Percentiles rank a stretch among this genome's conserved stretches.
These are phyloP conservation scores for Coniophora puteana DNA, from an alignment of 1,284 basidiomycete genomes.

Conservation along the genomic window DNA sequence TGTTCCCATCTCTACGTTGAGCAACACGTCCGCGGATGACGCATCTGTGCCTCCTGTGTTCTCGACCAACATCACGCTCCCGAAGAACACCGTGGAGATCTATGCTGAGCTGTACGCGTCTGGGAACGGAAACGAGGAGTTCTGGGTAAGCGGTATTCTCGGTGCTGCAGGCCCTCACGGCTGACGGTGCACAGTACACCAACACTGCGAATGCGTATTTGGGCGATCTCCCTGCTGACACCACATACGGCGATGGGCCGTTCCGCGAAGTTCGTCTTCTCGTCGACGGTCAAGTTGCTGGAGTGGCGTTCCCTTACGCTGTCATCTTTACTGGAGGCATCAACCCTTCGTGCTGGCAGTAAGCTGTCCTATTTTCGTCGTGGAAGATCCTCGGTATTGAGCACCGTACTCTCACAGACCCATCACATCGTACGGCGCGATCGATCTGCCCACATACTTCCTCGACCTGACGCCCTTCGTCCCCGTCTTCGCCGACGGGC, in stretches of 20 bases:
- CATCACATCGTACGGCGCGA: constrained; percentile 73
- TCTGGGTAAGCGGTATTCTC: constrained; percentile 51
- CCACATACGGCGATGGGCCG: constrained; percentile 58
- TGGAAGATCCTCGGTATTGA: neutral
- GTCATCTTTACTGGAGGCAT: constrained; percentile 83
- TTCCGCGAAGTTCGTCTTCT: constrained; percentile 78
- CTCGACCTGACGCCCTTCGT: constrained; percentile 79
- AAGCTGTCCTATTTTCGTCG: constrained; percentile 7
- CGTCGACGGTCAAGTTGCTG: constrained; percentile 73
- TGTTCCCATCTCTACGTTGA: constrained; percentile 63
- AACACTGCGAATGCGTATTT: constrained; percentile 64
- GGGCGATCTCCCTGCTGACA: constrained; percentile 46
- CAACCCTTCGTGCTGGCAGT: constrained; percentile 71
- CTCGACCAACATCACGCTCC: constrained; percentile 68
- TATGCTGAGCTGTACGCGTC: constrained; percentile 74
- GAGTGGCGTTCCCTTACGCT: constrained; percentile 73
- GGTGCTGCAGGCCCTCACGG: constrained; percentile 4
- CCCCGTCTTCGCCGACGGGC: constrained; percentile 64
- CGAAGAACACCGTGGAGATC: constrained; percentile 61
- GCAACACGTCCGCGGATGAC: constrained; percentile 59
- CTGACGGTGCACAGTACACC: constrained; percentile 52
- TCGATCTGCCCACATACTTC: constrained; percentile 77
- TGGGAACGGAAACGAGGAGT: constrained; percentile 72
- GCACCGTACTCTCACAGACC: constrained; percentile 41
- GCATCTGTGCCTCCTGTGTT: constrained; percentile 72